Evolutionary conservation across 345 rosid species (phyloP).

Genomic region (Eucalyptus albens): DNA sequence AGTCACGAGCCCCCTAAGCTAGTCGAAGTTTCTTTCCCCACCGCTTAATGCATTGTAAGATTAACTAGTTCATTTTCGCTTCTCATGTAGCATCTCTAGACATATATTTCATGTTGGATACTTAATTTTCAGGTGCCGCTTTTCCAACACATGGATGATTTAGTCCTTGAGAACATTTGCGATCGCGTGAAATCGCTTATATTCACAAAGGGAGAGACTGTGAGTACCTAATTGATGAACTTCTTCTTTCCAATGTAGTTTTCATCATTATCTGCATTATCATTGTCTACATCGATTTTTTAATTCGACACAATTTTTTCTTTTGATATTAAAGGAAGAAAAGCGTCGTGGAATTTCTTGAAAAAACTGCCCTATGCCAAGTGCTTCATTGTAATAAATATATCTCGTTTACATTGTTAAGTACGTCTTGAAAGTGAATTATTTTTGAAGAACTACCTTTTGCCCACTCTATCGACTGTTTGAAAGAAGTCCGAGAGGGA

Average conservation of each 20-base stretch:
- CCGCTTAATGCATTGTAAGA: not conserved
- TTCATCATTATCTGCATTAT: not conserved
- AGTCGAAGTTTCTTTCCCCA: not conserved
- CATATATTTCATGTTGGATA: not conserved
- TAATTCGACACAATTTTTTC: not conserved
- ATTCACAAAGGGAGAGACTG: constrained; percentile 90
- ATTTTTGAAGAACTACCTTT: not conserved
- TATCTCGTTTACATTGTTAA: not conserved
- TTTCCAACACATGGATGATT: constrained; percentile 93
- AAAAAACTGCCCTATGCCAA: not conserved
- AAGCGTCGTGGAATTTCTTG: not conserved
- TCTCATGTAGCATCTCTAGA: not conserved
- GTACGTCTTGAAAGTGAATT: not conserved
- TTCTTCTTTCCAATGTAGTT: not conserved
- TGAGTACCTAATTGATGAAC: constrained; percentile 13
- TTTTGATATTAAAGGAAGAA: not conserved
- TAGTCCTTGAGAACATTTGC: constrained; percentile 88
- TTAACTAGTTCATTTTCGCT: not conserved
- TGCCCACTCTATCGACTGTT: not conserved
- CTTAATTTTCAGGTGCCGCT: constrained; percentile 59
- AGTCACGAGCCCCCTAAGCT: not conserved
- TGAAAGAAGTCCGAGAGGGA: not conserved
- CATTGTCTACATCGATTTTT: not conserved
- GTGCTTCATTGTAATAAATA: not conserved
- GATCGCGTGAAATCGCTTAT: constrained; percentile 92